Percentiles rank a stretch among this genome's conserved stretches.
Conservation (phyloP, 1,139 yeast species). For the Taphrina communis region DNA sequence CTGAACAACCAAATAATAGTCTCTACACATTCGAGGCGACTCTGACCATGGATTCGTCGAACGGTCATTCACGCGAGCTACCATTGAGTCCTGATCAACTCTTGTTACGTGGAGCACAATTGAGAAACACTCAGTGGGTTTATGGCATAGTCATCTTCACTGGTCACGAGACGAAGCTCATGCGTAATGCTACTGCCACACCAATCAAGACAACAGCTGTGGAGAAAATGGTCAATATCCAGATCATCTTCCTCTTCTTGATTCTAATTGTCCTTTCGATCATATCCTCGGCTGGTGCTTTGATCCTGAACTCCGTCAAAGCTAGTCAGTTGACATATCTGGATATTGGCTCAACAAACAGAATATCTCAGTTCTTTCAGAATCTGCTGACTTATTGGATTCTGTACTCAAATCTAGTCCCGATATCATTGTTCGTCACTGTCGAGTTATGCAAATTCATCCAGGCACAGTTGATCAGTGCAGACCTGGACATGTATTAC, state of each 20-base stretch:
- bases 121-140: slow-evolving; percentile 93
- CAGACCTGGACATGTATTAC: slow-evolving; percentile 91
- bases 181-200: slow-evolving; percentile 98
- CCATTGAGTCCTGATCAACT: slow-evolving; percentile 90
- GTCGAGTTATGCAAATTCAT: slow-evolving; percentile 94
- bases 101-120: slow-evolving; percentile 90
- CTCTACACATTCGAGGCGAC: slow-evolving; percentile 95
- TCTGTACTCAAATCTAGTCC: slow-evolving; percentile 90
- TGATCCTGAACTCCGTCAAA: slow-evolving; percentile 66
- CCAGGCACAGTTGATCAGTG: slow-evolving; percentile 91
- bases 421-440: slow-evolving; percentile 85
- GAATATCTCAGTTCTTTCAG: slow-evolving; percentile 74
- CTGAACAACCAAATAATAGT: slow-evolving; percentile 95
- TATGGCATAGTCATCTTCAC: slow-evolving; percentile 93
- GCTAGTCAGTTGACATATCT: slow-evolving; percentile 58
- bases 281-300: slow-evolving; percentile 86
- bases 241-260: slow-evolving; percentile 83
- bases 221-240: slow-evolving; percentile 90
- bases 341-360: slow-evolving; percentile 70
- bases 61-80: slow-evolving; percentile 56
- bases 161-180: slow-evolving; percentile 96
- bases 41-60: slow-evolving; percentile 60
- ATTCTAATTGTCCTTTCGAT: slow-evolving; percentile 76
- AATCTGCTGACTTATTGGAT: slow-evolving; percentile 95
- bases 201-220: slow-evolving; percentile 97